phyloP scores from a whole-genome alignment of 768 basidiomycete species.

The Mycena haematopus region DNA sequence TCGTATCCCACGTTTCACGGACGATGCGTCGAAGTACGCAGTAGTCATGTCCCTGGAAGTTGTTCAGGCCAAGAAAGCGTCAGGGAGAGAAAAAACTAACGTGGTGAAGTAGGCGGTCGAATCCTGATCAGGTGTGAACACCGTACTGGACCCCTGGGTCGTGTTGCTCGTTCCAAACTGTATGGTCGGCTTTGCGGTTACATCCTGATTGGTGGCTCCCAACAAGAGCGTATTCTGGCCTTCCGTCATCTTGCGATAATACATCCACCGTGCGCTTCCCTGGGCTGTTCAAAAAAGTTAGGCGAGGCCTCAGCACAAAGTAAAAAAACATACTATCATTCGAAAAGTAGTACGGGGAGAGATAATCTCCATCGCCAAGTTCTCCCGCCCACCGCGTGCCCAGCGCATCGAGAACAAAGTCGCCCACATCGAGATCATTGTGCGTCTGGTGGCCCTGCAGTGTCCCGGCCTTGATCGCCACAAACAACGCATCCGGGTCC shows the following conservation, averaged over 20 bases:
- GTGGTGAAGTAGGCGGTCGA: constrained; percentile 85
- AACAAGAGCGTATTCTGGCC: constrained; percentile 96
- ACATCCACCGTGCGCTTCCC: constrained; percentile 77
- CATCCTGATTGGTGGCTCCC: constrained; percentile 73
- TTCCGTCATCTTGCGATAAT: constrained; percentile 96
- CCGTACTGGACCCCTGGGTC: constrained; percentile 85
- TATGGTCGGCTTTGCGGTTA: constrained; percentile 67
- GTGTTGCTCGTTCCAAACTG: constrained; percentile 60
- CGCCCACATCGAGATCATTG: constrained; percentile 92
- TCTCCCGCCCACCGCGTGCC: constrained; percentile 96
- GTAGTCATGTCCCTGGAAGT: constrained; percentile 65
- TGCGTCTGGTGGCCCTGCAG: constrained; percentile 89
- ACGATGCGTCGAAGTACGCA: constrained; percentile 74
- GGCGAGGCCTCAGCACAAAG: background rate
- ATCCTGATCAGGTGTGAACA: constrained; percentile 55
- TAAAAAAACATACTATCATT: constrained; percentile 20
- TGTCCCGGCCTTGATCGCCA: constrained; percentile 88
- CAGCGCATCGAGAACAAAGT: constrained; percentile 94
- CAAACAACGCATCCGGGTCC: constrained; percentile 78
- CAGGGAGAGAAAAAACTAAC: background rate
- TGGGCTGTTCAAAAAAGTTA: constrained; percentile 44
- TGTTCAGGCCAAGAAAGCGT: background rate
- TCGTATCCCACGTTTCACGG: constrained; percentile 86
- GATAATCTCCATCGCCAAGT: constrained; percentile 56
- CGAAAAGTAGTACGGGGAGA: constrained; percentile 24